A percentile compares a stretch with the other conserved stretches of the same genome.
These are phyloP conservation scores for Aphanomyces cochlioides DNA, from an alignment of 352 stramenopile genomes.

Conservation along the genomic window DNA sequence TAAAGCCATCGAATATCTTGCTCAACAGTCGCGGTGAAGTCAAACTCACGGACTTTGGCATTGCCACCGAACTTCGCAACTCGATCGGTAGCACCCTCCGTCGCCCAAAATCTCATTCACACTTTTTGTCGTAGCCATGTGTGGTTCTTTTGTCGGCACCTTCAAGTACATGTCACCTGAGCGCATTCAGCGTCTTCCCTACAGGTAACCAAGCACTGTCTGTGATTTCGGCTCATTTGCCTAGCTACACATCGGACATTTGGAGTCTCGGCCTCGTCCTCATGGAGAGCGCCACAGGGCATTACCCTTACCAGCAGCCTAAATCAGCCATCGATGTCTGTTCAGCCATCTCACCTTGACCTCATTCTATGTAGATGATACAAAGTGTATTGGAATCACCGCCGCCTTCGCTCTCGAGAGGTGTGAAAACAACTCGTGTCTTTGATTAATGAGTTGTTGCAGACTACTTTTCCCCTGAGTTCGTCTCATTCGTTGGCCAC, in stretches of 20 bases:
- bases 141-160: conserved; percentile 86
- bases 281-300: conserved; percentile 86
- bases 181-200: conserved; percentile 55
- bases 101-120: background rate
- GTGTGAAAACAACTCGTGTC: background rate
- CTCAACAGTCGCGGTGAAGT: conserved; percentile 87
- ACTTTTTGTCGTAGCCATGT: conserved; percentile 62
- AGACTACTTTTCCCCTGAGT: conserved; percentile 67
- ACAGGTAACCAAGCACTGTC: conserved; percentile 35
- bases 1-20: conserved; percentile 96
- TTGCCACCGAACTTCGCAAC: conserved; percentile 82
- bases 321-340: conserved; percentile 67
- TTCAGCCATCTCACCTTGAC: background rate
- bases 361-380: conserved; percentile 45
- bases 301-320: conserved; percentile 85
- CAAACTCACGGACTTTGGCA: conserved; percentile 98
- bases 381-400: conserved; percentile 70
- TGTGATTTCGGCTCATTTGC: background rate
- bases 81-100: conserved; percentile 52
- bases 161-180: conserved; percentile 83
- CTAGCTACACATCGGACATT: conserved; percentile 54
- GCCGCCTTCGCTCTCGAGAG: conserved; percentile 54
- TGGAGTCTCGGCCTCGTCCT: conserved; percentile 85
- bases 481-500: conserved; percentile 60
- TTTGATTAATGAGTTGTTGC: background rate